phyloP scores from a whole-genome alignment of 2,329 filamentous ascomycete species.

The Phaeomoniella chlamydospora region DNA sequence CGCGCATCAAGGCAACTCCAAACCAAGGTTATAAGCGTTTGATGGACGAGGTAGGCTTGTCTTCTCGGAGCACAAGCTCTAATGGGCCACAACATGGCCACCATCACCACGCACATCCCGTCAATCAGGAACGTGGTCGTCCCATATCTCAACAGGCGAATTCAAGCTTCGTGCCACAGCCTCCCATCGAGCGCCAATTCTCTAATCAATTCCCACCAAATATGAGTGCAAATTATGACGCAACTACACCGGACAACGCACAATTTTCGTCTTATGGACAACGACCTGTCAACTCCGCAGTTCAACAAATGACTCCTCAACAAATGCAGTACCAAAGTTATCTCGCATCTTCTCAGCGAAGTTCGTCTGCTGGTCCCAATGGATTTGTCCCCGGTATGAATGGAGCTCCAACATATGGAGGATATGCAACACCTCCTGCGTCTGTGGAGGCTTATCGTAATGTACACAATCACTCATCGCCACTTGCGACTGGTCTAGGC shows the following conservation, averaged over 20 bases:
- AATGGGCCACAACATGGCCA: conserved; percentile 21
- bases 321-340: conserved; percentile 45
- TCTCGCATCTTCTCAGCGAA: conserved; percentile 29
- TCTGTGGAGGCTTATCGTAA: conserved; percentile 24
- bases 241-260: conserved; percentile 15
- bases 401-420: conserved; percentile 23
- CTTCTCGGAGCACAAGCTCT: conserved; percentile 26
- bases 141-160: conserved; percentile 25
- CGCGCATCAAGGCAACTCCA: conserved; percentile 83
- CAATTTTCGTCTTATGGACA: conserved; percentile 25
- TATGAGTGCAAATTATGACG: conserved; percentile 20
- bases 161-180: conserved; percentile 18
- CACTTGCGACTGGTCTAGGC: conserved; percentile 18
- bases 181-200: conserved; percentile 25
- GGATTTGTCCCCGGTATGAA: conserved; percentile 25
- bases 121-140: conserved; percentile 27
- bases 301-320: conserved; percentile 28
- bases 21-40: conserved; percentile 94
- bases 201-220: conserved; percentile 22
- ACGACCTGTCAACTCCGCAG: conserved; percentile 14
- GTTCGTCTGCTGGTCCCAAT: conserved; percentile 29
- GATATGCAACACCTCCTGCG: conserved; percentile 25
- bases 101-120: conserved; percentile 19
- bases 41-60: conserved; percentile 96
- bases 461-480: conserved; percentile 22